A percentile compares a stretch with the other conserved stretches of the same genome.
Evolutionary conservation across 495 filamentous ascomycete genomes (phyloP).

Genomic region (Penicillium alfredii): DNA sequence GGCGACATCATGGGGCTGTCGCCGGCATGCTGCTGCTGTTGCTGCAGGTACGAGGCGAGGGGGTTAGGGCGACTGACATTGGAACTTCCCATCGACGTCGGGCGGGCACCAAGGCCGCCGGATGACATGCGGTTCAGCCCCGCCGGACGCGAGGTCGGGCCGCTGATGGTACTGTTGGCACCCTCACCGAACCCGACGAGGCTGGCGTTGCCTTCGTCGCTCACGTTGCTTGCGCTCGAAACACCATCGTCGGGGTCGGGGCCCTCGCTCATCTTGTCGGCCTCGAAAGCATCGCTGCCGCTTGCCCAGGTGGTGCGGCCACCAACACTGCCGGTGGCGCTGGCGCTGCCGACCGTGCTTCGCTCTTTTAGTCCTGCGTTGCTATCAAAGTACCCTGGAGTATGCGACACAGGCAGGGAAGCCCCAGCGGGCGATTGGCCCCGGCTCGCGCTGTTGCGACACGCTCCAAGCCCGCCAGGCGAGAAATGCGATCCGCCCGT

Average conservation of each 20-base stretch:
- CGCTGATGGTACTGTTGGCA: slow-evolving; percentile 70
- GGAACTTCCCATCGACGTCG: slow-evolving; percentile 34
- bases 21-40: slow-evolving; percentile 20
- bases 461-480: slow-evolving; percentile 77
- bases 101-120: slow-evolving; percentile 19
- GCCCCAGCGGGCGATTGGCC: slow-evolving; percentile 27
- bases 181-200: slow-evolving; percentile 86
- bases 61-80: slow-evolving; percentile 23
- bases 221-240: slow-evolving; percentile 64
- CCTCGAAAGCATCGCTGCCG: slow-evolving; percentile 56
- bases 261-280: slow-evolving; percentile 67
- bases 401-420: slow-evolving; percentile 21
- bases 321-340: slow-evolving; percentile 66
- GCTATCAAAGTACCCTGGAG: slow-evolving; percentile 64
- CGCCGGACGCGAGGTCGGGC: slow-evolving; percentile 52
- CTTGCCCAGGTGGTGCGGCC: slow-evolving; percentile 71
- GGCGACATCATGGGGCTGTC: slow-evolving; percentile 28
- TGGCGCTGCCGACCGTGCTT: slow-evolving; percentile 83
- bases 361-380: slow-evolving; percentile 55
- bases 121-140: slow-evolving; percentile 30
- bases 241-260: slow-evolving; percentile 51
- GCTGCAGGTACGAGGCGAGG: slow-evolving; percentile 22
- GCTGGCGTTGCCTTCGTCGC: slow-evolving; percentile 68
- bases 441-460: slow-evolving; percentile 61
- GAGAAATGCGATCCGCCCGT: slow-evolving; percentile 88